A percentile compares a stretch with the other conserved stretches of the same genome.
These are phyloP conservation scores for Reticulascus tulasneorum DNA, from an alignment of 2,329 filamentous ascomycete species.

Conservation along the genomic window DNA sequence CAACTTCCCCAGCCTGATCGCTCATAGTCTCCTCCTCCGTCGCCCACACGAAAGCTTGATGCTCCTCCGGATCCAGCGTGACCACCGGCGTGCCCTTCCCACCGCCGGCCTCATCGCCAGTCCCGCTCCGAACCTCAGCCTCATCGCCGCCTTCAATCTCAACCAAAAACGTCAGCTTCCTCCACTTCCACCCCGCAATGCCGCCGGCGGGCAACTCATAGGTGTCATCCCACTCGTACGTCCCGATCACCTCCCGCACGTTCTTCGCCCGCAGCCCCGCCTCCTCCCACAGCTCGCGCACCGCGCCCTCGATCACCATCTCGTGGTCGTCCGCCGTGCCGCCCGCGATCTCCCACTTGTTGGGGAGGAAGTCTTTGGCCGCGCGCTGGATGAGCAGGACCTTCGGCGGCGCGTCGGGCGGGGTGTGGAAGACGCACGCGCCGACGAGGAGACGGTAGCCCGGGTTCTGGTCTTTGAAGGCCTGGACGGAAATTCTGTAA, in stretches of 20 bases:
- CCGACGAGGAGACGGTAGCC: slow-evolving; percentile 10
- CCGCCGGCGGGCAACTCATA: slow-evolving; percentile 4
- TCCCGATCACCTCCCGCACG: slow-evolving; percentile 33
- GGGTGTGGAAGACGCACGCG: slow-evolving; percentile 8
- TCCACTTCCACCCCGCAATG: slow-evolving; percentile 19
- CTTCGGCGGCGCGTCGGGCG: slow-evolving; percentile 13
- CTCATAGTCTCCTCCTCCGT: slow-evolving; percentile 31
- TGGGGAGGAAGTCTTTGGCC: slow-evolving; percentile 29
- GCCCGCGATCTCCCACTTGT: slow-evolving; percentile 46
- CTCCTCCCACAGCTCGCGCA: slow-evolving; percentile 47
- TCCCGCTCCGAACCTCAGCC: neutral
- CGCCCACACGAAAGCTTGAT: slow-evolving; percentile 33
- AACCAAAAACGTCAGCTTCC: slow-evolving; percentile 30
- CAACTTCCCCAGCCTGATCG: neutral
- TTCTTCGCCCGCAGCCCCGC: slow-evolving; percentile 38
- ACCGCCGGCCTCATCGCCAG: neutral
- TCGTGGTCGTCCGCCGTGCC: slow-evolving; percentile 36
- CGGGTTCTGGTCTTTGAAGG: neutral
- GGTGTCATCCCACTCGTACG: slow-evolving; percentile 11
- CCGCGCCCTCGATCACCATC: slow-evolving; percentile 36
- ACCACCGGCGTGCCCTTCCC: slow-evolving; percentile 5
- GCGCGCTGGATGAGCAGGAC: slow-evolving; percentile 39
- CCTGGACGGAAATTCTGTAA: slow-evolving; percentile 8
- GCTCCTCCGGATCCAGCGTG: slow-evolving; percentile 33
- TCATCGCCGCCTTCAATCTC: slow-evolving; percentile 21